Evolutionary conservation across 129 eudicot genomes (phyloP), one percentile per base, ranked within the genome.

Genomic region (Helichrysum umbraculigerum): DNA sequence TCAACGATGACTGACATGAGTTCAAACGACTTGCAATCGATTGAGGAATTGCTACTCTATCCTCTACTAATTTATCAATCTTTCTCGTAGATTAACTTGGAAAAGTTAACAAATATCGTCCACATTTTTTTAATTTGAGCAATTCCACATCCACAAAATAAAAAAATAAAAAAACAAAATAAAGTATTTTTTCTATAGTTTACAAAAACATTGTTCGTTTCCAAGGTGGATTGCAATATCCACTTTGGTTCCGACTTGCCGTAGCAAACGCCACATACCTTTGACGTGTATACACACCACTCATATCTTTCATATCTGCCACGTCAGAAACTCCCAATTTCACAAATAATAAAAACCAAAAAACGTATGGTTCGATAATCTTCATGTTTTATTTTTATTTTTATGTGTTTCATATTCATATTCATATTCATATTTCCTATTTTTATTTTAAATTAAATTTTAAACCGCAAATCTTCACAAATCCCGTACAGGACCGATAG

Each of bases 251-350:
- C 7, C 29, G 10, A 62, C 72, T 47, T 47, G 73, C 16, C 52
- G 65, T 54, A 17, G 16, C 54, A 60, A 10, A 73, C 17, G 79
- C 85, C 78, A 77, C 84, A 81, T 60, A 81, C n/a, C 19, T 17
- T 57, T 47, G 72, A 77, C 78, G 63, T 42, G 79, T 77, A 42
- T 22, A 66, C 79, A 41, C 81, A 67, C 78, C 83, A 81, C 80
- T 70, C 75, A 44, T 30, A 47, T 16, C 1, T 4, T 20, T 30
- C 6, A 58, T 66, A 61, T 69, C 77, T 21, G 68, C 85, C 88
- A 84, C 82, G 73, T 80, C 81, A 47, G 80, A 76, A 71, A 76
- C 68, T 62, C 73, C 64, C 41, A 6, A 29, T 29, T 70, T 42
- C 35, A 62, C 47, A 41, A 61, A 68, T 61, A 60, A 17, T 17